phyloP scores from a whole-genome alignment of 2,329 filamentous ascomycete genomes.

The Xylaria arbuscula region DNA sequence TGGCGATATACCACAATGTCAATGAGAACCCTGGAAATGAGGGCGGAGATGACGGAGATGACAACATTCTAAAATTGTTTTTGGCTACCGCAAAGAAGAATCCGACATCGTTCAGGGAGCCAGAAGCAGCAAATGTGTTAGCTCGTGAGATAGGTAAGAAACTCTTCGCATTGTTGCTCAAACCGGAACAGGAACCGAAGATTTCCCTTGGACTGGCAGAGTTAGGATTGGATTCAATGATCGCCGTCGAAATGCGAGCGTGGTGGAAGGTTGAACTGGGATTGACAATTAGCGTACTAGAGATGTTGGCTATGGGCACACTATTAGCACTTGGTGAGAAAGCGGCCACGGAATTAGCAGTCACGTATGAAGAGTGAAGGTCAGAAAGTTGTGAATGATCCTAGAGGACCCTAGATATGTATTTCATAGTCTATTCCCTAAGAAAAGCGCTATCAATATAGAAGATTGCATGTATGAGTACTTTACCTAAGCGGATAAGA shows the following conservation, averaged over 20 bases:
- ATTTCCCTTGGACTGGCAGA: background rate
- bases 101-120: background rate
- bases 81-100: background rate
- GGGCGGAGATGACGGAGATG: no score
- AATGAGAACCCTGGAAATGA: background rate
- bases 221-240: constrained; percentile 5
- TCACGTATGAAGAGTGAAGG: no score
- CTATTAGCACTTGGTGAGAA: constrained; percentile 7
- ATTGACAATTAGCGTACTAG: background rate
- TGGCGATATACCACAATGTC: background rate
- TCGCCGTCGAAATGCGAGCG: constrained; percentile 10
- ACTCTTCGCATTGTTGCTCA: background rate
- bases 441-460: no score
- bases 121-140: background rate
- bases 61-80: background rate
- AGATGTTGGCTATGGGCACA: constrained; percentile 9
- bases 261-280: constrained; percentile 13
- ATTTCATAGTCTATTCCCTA: no score
- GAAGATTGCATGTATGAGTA: no score
- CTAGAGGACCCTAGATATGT: no score
- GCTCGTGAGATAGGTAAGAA: background rate
- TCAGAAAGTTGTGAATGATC: no score
- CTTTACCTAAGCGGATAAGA: no score
- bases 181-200: background rate
- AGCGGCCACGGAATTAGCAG: no score